Percentiles rank a stretch among this genome's conserved stretches.
Evolutionary conservation across 1,284 basidiomycete species (phyloP).

Genomic region (Neonothopanus nambi): DNA sequence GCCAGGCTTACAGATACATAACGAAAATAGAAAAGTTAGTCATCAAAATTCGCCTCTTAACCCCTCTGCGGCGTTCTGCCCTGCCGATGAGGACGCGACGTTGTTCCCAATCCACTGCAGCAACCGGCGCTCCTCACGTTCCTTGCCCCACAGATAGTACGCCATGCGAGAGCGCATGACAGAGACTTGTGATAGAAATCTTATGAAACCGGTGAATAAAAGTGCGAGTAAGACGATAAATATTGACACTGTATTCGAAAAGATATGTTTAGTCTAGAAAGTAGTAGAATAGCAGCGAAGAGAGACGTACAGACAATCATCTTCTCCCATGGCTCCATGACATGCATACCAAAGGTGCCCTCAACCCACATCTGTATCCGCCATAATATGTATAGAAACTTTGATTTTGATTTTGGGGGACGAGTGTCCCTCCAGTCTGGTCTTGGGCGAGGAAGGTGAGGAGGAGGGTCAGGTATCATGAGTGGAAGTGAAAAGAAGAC

Average conservation of each 20-base stretch:
- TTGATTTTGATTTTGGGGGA: conserved; percentile 32
- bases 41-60: too few relatives aligned
- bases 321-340: conserved; percentile 77
- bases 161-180: conserved; percentile 38
- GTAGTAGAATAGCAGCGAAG: conserved; percentile 6
- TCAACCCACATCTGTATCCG: conserved; percentile 50
- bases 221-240: conserved; percentile 32
- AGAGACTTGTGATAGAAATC: conserved; percentile 36
- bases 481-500: background rate
- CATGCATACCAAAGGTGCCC: conserved; percentile 62
- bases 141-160: conserved; percentile 43
- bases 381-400: conserved; percentile 38
- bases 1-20: too few relatives aligned
- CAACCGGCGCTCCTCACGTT: conserved; percentile 24
- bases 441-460: conserved; percentile 8
- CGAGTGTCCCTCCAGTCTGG: conserved; percentile 9
- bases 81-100: background rate
- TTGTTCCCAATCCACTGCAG: conserved; percentile 30
- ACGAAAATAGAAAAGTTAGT: too few relatives aligned
- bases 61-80: too few relatives aligned
- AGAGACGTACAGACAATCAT: conserved; percentile 51
- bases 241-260: conserved; percentile 31
- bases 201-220: conserved; percentile 34
- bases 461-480: conserved; percentile 9
- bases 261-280: too few relatives aligned